These are phyloP conservation scores for Ensete ventricosum DNA, from an alignment of 176 grass and related monocot genomes.

Conservation along the genomic window DNA sequence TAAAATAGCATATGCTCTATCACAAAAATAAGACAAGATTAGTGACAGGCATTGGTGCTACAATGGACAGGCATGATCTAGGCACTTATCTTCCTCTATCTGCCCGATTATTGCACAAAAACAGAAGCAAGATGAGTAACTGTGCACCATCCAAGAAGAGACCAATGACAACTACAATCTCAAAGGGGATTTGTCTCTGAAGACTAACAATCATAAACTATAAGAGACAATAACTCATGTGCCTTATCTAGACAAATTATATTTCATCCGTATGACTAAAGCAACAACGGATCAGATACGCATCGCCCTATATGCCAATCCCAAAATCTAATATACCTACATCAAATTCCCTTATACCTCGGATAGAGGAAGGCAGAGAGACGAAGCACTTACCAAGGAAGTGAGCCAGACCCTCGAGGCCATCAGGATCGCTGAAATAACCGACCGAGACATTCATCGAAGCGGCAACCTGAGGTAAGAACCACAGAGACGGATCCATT, in stretches of 20 bases:
- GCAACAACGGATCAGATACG: not conserved
- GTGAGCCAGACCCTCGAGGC: constrained; percentile 79
- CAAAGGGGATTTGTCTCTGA: no score
- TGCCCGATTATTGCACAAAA: no score
- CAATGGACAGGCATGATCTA: no score
- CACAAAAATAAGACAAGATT: constrained; percentile 25
- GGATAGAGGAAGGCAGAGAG: constrained; percentile 4
- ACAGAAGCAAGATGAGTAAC: no score
- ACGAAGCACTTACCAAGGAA: constrained; percentile 56
- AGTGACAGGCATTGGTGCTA: no score
- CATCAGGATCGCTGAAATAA: constrained; percentile 79
- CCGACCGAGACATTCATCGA: constrained; percentile 87
- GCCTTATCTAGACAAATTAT: no score
- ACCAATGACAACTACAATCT: no score
- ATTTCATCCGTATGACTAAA: no score
- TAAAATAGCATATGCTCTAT: constrained; percentile 98
- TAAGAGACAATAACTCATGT: no score
- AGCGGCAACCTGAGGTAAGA: constrained; percentile 56
- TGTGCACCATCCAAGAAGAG: no score
- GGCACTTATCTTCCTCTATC: no score
- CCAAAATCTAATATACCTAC: not conserved
- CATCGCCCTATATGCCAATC: not conserved
- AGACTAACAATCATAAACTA: no score
- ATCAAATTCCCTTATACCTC: not conserved
- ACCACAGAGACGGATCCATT: not conserved